Evolutionary conservation across 495 filamentous ascomycete species (phyloP).

Genomic region (Rhizodiscina lignyota): DNA sequence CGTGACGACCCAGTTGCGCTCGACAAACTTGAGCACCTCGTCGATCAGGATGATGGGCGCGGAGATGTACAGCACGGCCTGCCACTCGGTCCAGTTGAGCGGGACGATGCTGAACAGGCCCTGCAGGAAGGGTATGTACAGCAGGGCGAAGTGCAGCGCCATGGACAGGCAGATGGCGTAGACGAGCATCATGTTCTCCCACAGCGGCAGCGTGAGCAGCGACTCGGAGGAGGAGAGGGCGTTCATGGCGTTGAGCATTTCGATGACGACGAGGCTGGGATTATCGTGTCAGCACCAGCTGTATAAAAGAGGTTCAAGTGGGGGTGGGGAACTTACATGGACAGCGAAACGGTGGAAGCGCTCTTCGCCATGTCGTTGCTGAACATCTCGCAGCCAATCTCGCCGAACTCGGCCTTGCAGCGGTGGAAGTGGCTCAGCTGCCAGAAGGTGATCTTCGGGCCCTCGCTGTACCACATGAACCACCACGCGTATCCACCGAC

Average conservation of each 20-base stretch:
- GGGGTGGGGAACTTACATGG: conserved; percentile 27
- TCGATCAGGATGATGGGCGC: conserved; percentile 87
- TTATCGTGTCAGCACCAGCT: conserved; percentile 1
- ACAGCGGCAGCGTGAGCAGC: conserved; percentile 79
- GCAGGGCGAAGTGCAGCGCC: conserved; percentile 81
- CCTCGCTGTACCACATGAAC: conserved; percentile 92
- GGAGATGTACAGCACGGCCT: conserved; percentile 79
- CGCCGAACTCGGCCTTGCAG: conserved; percentile 71
- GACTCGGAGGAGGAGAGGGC: conserved; percentile 91
- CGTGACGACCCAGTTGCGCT: conserved; percentile 40
- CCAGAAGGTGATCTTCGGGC: conserved; percentile 84
- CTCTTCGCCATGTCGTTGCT: conserved; percentile 73
- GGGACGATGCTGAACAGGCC: conserved; percentile 81
- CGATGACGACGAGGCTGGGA: conserved; percentile 78
- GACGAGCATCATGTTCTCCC: conserved; percentile 94
- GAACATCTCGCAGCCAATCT: conserved; percentile 94
- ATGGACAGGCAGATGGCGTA: conserved; percentile 93
- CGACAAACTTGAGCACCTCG: conserved; percentile 68
- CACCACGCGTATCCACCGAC: conserved; percentile 98
- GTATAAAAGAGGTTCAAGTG: conserved; percentile 1
- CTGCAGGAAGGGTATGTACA: conserved; percentile 87
- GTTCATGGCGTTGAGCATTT: conserved; percentile 99
- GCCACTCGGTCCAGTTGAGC: conserved; percentile 79
- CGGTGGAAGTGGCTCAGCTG: conserved; percentile 89
- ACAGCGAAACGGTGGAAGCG: conserved; percentile 89